Conservation (phyloP, 208 protist genomes). For the Phytomonas sp. region DNA sequence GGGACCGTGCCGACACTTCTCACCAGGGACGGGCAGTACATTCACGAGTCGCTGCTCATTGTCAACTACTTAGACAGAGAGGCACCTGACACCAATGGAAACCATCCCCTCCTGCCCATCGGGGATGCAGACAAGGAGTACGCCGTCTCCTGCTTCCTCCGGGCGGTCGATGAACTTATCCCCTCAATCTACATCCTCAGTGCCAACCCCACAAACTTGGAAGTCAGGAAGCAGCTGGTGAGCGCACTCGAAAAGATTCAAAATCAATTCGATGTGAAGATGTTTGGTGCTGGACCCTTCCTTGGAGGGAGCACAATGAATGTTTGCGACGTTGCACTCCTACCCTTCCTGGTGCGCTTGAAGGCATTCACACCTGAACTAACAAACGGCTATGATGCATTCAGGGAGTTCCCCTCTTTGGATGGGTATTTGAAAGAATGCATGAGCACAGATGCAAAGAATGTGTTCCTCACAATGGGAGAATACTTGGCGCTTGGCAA, state of each 20-base stretch:
- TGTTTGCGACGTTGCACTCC: slow-evolving; percentile 42
- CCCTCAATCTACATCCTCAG: slow-evolving; percentile 15
- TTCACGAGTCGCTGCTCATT: slow-evolving; percentile 61
- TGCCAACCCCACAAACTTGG: slow-evolving; percentile 11
- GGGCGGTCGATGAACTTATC: slow-evolving; percentile 27
- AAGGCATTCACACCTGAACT: slow-evolving; percentile 33
- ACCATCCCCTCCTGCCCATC: slow-evolving; percentile 18
- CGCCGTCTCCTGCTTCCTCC: slow-evolving; percentile 31
- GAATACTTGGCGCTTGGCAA: slow-evolving; percentile 24
- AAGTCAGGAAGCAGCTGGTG: slow-evolving; percentile 37
- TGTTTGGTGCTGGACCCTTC: slow-evolving; percentile 58
- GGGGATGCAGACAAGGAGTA: slow-evolving; percentile 40
- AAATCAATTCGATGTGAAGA: slow-evolving; percentile 23
- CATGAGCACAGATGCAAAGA: slow-evolving; percentile 23
- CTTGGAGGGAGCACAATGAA: slow-evolving; percentile 47
- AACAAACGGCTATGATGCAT: slow-evolving; percentile 38
- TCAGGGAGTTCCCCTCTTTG: slow-evolving; percentile 43
- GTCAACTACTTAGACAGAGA: slow-evolving; percentile 50
- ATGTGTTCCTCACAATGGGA: slow-evolving; percentile 23
- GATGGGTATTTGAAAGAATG: slow-evolving; percentile 27
- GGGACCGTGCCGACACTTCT: slow-evolving; percentile 59
- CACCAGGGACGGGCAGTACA: slow-evolving; percentile 35
- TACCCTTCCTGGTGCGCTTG: slow-evolving; percentile 48
- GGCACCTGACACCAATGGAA: not conserved
- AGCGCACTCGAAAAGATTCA: slow-evolving; percentile 6